A percentile compares a stretch with the other conserved stretches of the same genome.
Conservation (phyloP, 1,284 basidiomycete genomes). For the Coriolopsis trogii region DNA sequence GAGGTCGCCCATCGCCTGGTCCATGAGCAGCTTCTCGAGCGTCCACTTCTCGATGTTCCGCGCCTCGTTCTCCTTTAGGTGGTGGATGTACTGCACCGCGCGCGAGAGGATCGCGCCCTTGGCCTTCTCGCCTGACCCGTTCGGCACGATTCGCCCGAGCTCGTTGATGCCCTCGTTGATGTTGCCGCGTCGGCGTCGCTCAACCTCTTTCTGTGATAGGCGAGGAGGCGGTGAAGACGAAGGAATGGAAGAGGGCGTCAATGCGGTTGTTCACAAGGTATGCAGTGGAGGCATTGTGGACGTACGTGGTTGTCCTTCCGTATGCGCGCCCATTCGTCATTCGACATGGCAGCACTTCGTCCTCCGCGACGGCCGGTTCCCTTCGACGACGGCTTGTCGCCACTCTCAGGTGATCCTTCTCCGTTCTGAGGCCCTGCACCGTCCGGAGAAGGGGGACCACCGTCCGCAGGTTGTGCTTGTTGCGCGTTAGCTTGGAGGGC, state of each 20-base stretch:
- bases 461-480: not conserved
- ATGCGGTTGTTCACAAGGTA: not conserved
- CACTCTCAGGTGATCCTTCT: conserved; percentile 8
- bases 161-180: conserved; percentile 97
- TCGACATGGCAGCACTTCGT: conserved; percentile 42
- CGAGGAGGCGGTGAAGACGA: conserved; percentile 1
- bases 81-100: conserved; percentile 88
- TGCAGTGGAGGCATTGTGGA: conserved; percentile 15
- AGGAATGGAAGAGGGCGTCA: not conserved
- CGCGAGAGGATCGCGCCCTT: conserved; percentile 87
- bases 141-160: conserved; percentile 87
- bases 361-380: conserved; percentile 35
- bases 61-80: conserved; percentile 88
- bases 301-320: conserved; percentile 85
- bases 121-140: conserved; percentile 84
- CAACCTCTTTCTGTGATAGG: conserved; percentile 89
- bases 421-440: conserved; percentile 1
- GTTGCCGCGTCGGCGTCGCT: conserved; percentile 89
- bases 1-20: conserved; percentile 87
- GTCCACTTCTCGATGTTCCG: conserved; percentile 94
- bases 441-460: conserved; percentile 5
- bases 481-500: conserved; percentile 21
- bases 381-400: conserved; percentile 20
- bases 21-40: conserved; percentile 90
- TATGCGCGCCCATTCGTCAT: conserved; percentile 80